Evolutionary conservation across 768 basidiomycete species (phyloP).

Genomic region (Amanita pseudoporphyria): DNA sequence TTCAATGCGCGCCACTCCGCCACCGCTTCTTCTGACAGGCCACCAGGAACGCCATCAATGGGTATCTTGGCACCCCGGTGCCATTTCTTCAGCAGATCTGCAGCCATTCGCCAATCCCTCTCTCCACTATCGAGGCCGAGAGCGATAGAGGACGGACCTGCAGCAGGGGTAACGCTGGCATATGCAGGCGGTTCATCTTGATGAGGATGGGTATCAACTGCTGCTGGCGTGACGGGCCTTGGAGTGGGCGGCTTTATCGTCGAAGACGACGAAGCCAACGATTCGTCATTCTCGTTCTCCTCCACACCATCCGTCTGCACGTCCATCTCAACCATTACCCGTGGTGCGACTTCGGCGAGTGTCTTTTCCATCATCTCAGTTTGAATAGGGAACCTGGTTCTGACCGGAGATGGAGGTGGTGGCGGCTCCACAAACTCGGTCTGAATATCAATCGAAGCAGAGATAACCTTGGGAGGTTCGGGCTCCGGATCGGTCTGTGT

Average conservation of each 20-base stretch:
- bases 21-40: slow-evolving; percentile 54
- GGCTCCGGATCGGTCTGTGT: slow-evolving; percentile 52
- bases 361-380: neutral
- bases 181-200: slow-evolving; percentile 70
- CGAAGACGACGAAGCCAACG: slow-evolving; percentile 64
- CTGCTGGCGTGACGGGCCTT: slow-evolving; percentile 31
- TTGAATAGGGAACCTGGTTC: neutral
- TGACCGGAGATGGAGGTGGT: slow-evolving; percentile 14
- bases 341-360: slow-evolving; percentile 13
- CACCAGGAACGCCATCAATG: slow-evolving; percentile 33
- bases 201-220: slow-evolving; percentile 15
- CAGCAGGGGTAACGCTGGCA: slow-evolving; percentile 12
- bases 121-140: slow-evolving; percentile 38
- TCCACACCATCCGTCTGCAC: slow-evolving; percentile 52
- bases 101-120: slow-evolving; percentile 40
- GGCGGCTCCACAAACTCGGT: slow-evolving; percentile 32
- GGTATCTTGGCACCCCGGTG: slow-evolving; percentile 51
- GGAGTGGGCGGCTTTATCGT: slow-evolving; percentile 67
- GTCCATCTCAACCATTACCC: slow-evolving; percentile 42
- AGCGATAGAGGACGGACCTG: neutral
- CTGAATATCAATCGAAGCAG: slow-evolving; percentile 43
- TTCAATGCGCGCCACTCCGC: slow-evolving; percentile 79
- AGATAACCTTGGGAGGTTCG: slow-evolving; percentile 33
- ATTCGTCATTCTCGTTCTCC: slow-evolving; percentile 35
- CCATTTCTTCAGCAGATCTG: slow-evolving; percentile 59